A percentile compares a stretch with the other conserved stretches of the same genome.
Conservation (phyloP, 768 basidiomycete species). For the Bullera alba region DNA sequence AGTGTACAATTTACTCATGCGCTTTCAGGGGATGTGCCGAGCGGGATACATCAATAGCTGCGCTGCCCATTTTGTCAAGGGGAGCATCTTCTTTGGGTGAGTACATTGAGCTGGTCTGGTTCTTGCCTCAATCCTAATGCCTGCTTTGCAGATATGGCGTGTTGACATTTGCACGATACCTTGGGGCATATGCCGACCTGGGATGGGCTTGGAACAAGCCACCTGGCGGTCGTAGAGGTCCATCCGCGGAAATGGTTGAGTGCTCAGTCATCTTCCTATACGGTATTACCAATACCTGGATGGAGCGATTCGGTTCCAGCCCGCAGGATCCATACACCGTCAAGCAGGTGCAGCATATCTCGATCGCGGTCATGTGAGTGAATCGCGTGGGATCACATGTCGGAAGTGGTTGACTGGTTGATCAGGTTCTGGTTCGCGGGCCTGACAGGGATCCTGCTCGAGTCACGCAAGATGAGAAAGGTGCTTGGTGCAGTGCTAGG, state of each 20-base stretch:
- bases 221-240: slow-evolving; percentile 12
- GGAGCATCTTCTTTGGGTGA: slow-evolving; percentile 76
- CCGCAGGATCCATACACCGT: slow-evolving; percentile 78
- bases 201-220: slow-evolving; percentile 91
- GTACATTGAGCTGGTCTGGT: not conserved
- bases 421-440: slow-evolving; percentile 92
- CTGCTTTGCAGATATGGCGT: slow-evolving; percentile 58
- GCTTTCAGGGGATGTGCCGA: slow-evolving; percentile 71
- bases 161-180: slow-evolving; percentile 83
- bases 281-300: slow-evolving; percentile 87
- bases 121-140: not conserved
- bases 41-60: slow-evolving; percentile 68
- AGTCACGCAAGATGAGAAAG: slow-evolving; percentile 63
- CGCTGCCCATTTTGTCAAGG: slow-evolving; percentile 73
- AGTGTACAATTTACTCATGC: not conserved
- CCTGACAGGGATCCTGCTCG: slow-evolving; percentile 77
- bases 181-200: slow-evolving; percentile 73
- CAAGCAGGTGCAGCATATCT: slow-evolving; percentile 88
- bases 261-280: slow-evolving; percentile 65
- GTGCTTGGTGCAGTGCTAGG: slow-evolving; percentile 61
- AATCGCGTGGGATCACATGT: slow-evolving; percentile 44
- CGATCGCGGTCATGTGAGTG: slow-evolving; percentile 61
- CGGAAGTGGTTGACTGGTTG: not conserved
- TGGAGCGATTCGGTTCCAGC: slow-evolving; percentile 84
- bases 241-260: slow-evolving; percentile 47